These are phyloP conservation scores for Aureobasidium pullulans DNA, from an alignment of 2,329 filamentous ascomycete species.

Conservation along the genomic window DNA sequence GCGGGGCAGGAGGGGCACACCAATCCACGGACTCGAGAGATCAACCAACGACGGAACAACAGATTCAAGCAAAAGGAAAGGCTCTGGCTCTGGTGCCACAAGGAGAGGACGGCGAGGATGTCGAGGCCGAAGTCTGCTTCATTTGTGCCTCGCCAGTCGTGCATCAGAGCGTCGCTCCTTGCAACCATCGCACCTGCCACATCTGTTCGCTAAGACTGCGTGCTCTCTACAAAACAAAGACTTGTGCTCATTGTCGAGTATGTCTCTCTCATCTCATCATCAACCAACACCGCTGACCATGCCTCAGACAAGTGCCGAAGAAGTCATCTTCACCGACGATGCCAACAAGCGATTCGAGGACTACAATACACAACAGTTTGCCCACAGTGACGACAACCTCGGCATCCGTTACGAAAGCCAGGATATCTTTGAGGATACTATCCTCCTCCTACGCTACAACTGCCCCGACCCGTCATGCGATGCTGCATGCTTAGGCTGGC, in stretches of 20 bases:
- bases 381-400: constrained; percentile 72
- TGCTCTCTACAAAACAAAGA: constrained; percentile 91
- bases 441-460: constrained; percentile 84
- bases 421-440: constrained; percentile 85
- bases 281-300: neutral
- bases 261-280: constrained; percentile 30
- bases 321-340: constrained; percentile 89
- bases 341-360: constrained; percentile 75
- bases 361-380: constrained; percentile 66
- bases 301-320: constrained; percentile 57
- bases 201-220: constrained; percentile 88
- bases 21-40: constrained; percentile 16
- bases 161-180: constrained; percentile 83
- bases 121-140: constrained; percentile 75
- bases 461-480: constrained; percentile 82
- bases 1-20: constrained; percentile 24
- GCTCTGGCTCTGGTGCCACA: neutral
- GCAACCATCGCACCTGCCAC: constrained; percentile 94
- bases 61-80: constrained; percentile 8
- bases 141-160: constrained; percentile 90
- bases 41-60: constrained; percentile 18
- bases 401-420: constrained; percentile 86
- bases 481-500: constrained; percentile 75
- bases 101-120: constrained; percentile 21
- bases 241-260: constrained; percentile 92